Conservation (phyloP, 495 filamentous ascomycete genomes). For the Rhypophila decipiens region DNA sequence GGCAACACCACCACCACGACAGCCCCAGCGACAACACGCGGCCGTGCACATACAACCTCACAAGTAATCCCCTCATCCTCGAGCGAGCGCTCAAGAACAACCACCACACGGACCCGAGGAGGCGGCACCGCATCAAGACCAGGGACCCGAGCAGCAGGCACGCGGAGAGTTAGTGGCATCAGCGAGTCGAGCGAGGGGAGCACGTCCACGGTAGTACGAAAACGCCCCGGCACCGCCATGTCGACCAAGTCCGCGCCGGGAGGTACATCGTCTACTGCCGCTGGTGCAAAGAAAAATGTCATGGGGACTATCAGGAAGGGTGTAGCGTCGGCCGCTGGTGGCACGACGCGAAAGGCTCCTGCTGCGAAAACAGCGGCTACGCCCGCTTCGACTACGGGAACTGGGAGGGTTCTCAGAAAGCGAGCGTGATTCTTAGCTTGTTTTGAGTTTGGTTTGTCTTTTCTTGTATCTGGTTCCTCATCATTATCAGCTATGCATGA, state of each 20-base stretch:
- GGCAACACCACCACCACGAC: slow-evolving; percentile 22
- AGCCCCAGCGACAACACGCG: slow-evolving; percentile 19
- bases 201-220: slow-evolving; percentile 39
- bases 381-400: slow-evolving; percentile 14
- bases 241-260: slow-evolving; percentile 5
- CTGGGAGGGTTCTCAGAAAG: slow-evolving; percentile 45
- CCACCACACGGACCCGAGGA: too few species aligned
- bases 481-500: background rate
- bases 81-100: too few species aligned
- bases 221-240: slow-evolving; percentile 35
- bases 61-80: too few species aligned
- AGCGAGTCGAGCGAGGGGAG: slow-evolving; percentile 47
- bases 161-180: slow-evolving; percentile 39
- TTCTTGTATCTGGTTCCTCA: background rate
- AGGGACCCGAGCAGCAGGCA: slow-evolving; percentile 34
- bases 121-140: too few species aligned
- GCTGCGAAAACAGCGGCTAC: slow-evolving; percentile 25
- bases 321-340: slow-evolving; percentile 19
- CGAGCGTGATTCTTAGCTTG: slow-evolving; percentile 24
- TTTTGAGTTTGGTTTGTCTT: background rate
- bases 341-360: slow-evolving; percentile 35
- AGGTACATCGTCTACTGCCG: slow-evolving; percentile 11
- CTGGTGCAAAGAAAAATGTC: slow-evolving; percentile 30
- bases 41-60: too few species aligned
- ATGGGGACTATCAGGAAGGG: slow-evolving; percentile 40